Base-by-base conservation (phyloP, 805 yeast genomes). In the Ogataea pini region DNA sequence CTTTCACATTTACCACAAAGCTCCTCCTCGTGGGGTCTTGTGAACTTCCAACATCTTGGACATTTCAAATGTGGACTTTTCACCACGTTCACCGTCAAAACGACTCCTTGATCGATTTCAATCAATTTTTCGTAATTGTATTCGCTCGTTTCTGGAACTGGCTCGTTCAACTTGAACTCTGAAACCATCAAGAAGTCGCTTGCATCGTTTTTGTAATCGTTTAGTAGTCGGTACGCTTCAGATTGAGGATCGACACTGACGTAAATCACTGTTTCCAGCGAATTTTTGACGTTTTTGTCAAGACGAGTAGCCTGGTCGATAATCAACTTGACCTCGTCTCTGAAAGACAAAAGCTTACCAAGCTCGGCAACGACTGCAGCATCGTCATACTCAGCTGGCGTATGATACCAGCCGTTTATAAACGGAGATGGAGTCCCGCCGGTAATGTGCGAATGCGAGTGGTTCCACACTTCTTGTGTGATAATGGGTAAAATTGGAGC, bases 31-130 rank as follows among this genome's bases (percentile, higher is more conserved):
- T 52, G 57, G 0, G 60, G 65, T 0, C 95, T 72, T 7, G 78
- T 79, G 61, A 69, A 82, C 60, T 88, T 88, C 99, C 99, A 94
- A 68, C 99, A 94, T 63, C 99, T 78, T 6, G 96, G 96, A 64
- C 99, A 94, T 60, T 90, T 90, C 44, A 69, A 68, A 1, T 71
- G 60, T 0, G 63, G 48, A 37, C 68, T 55, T 42, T 55, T 58
- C 46, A 72, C 66, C 2, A 85, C 75, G 2, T 63, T 52, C 3
- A 79, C 58, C 1, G 55, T 56, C 6, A 73, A 39, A 3, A 45
- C 40, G 2, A 51, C 61, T 7, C 56, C 58, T 2, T 64, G 71
- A 7, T 58, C 65, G 2, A 74, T 53, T 2, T 53, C 52, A 2
- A 72, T 52, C n/a, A 55, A 47, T 10, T 56, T 56, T 42, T 65